phyloP scores from a whole-genome alignment of 768 basidiomycete genomes.

The Kondoa subrosea region DNA sequence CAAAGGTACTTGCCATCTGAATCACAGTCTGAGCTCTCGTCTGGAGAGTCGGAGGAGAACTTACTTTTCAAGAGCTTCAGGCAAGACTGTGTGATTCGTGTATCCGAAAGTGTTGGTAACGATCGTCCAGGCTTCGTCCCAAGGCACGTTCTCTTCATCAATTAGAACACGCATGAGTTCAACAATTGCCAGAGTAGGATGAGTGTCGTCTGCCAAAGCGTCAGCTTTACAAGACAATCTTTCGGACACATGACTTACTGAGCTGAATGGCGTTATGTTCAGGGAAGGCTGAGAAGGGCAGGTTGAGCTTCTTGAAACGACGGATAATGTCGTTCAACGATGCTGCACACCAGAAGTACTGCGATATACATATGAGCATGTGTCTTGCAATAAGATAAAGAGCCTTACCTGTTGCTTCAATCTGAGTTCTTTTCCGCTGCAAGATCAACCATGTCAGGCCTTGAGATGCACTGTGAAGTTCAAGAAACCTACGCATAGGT shows the following conservation, averaged over 20 bases:
- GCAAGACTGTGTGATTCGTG: conserved; percentile 86
- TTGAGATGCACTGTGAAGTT: conserved; percentile 1
- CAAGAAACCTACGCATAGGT: conserved; percentile 26
- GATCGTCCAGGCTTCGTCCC: conserved; percentile 75
- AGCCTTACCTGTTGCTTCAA: too few species aligned
- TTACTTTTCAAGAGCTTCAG: too few species aligned
- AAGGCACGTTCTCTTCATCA: conserved; percentile 77
- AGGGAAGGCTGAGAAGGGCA: conserved; percentile 56
- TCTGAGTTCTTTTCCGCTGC: conserved; percentile 41
- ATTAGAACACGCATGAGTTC: conserved; percentile 74
- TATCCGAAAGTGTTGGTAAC: conserved; percentile 83
- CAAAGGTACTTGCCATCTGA: conserved; percentile 79
- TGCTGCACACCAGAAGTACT: conserved; percentile 53
- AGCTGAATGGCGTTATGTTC: conserved; percentile 63
- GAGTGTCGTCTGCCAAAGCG: conserved; percentile 43
- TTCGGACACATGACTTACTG: conserved; percentile 40
- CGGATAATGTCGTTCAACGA: conserved; percentile 75
- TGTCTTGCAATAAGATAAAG: too few species aligned
- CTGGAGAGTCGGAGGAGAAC: conserved; percentile 4
- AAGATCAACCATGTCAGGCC: too few species aligned
- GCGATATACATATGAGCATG: too few species aligned
- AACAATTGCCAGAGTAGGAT: conserved; percentile 84
- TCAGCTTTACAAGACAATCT: too few species aligned
- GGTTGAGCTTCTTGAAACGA: conserved; percentile 76
- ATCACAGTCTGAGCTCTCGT: conserved; percentile 20